Evolutionary conservation across 2,329 filamentous ascomycete genomes (phyloP), one percentile per base, ranked within the genome.

Genomic region (Elsinoe perseae): DNA sequence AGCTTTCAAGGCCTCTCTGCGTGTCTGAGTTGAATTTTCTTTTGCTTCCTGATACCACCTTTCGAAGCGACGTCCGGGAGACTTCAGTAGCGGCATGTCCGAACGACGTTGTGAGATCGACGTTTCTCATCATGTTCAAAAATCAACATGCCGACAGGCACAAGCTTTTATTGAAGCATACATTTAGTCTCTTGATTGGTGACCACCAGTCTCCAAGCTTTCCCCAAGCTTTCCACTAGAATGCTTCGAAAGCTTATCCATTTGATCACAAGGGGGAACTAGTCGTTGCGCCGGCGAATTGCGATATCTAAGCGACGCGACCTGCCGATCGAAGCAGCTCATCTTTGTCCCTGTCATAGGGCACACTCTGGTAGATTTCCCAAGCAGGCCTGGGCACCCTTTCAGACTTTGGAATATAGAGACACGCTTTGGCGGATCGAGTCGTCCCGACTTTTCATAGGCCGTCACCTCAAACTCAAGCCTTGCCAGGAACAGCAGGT

Each of bases 231-330:
- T 52, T 28, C 30, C 16, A 28, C 28, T 20, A 12, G 18, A 52
- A 32, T 52, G 30, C 48, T 52, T 52, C 28, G 32, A 38, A 56
- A 56, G 53, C 53, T 56, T 56, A 56, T 48, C 18, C 40, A 16
- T 48, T 42, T 56, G 53, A 46, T 56, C 53, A 56, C 53, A 56
- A 44, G 53, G 53, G 36, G 38, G 40, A 42, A 48, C 40, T 56
- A 56, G 53, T 32, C 7, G 20, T 5, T 18, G 28, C 38, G 53
- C 27, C 53, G 40, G 21, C 53, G 25, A 46, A 46, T 34, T 46
- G 25, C 53, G 38, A 56, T 46, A 43, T 25, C 53, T 56, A 56
- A 56, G 53, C 53, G 53, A 56, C 40, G n/a, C 27, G 53, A 44
- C 27, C 53, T 56, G 53, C 53, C 53, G 40, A 56, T 43, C 36